Evolutionary conservation across 2,329 filamentous ascomycete species (phyloP).

Genomic region (Colletotrichum sidae): DNA sequence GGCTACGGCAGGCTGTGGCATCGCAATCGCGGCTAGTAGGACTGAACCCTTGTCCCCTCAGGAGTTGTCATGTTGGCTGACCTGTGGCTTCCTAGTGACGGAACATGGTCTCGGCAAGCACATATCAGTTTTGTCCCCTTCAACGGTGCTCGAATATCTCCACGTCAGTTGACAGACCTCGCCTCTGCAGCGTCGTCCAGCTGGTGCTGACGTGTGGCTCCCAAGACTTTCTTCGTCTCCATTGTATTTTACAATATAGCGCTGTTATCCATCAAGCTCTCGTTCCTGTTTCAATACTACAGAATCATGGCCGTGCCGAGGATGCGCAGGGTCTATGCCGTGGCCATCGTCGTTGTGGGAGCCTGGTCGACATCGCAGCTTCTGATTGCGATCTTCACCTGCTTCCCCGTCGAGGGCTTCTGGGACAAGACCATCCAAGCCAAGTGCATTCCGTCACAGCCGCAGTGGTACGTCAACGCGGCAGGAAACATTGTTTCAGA

Average conservation of each 20-base stretch:
- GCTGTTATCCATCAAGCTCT: slow-evolving; percentile 47
- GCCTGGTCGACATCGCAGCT: slow-evolving; percentile 44
- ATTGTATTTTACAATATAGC: slow-evolving; percentile 48
- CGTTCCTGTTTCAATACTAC: slow-evolving; percentile 52
- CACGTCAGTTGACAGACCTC: slow-evolving; percentile 22
- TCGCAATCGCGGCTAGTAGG: slow-evolving; percentile 24
- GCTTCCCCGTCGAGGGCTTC: slow-evolving; percentile 43
- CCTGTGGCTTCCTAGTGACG: slow-evolving; percentile 5
- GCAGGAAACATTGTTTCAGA: slow-evolving; percentile 45
- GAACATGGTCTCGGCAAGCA: slow-evolving; percentile 39
- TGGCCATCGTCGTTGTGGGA: slow-evolving; percentile 43
- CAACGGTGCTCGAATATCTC: slow-evolving; percentile 28
- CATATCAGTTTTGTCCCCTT: slow-evolving; percentile 1
- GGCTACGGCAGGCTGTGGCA: slow-evolving; percentile 20
- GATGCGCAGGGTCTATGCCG: slow-evolving; percentile 42
- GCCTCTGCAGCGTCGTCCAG: not conserved
- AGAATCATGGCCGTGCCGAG: slow-evolving; percentile 46
- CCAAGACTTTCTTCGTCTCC: slow-evolving; percentile 45
- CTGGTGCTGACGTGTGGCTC: not conserved
- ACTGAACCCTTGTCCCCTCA: not conserved
- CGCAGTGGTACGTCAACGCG: slow-evolving; percentile 43
- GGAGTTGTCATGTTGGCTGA: not conserved
- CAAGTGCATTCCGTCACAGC: slow-evolving; percentile 39
- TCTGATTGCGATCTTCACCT: slow-evolving; percentile 42
- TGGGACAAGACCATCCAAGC: slow-evolving; percentile 42